A percentile compares a stretch with the other conserved stretches of the same genome.
Conservation (phyloP, 23 red algal genomes). For the Gracilaria domingensis region DNA sequence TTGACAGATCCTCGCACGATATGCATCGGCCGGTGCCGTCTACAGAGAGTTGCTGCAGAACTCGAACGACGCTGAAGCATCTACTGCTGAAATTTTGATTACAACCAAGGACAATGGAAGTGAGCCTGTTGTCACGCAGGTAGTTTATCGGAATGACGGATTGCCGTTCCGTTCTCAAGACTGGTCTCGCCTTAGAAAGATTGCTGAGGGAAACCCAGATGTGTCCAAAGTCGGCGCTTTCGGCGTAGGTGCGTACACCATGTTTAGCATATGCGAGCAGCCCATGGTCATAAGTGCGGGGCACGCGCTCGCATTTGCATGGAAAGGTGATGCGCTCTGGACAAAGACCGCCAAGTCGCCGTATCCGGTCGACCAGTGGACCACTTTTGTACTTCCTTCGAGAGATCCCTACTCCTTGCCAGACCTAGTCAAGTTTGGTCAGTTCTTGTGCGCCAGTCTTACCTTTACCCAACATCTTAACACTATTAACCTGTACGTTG, state of each 20-base stretch:
- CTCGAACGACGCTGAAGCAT: conserved; percentile 76
- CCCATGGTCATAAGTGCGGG: conserved; percentile 65
- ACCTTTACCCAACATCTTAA: conserved; percentile 70
- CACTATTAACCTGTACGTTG: conserved; percentile 43
- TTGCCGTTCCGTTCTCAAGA: conserved; percentile 65
- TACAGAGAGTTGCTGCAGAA: conserved; percentile 88
- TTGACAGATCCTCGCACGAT: conserved; percentile 68
- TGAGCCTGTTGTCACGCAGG: conserved; percentile 46
- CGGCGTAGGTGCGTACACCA: conserved; percentile 73
- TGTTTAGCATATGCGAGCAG: conserved; percentile 78
- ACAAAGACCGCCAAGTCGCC: conserved; percentile 34
- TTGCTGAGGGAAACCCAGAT: conserved; percentile 83
- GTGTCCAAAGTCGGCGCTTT: conserved; percentile 70
- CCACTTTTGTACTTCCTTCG: conserved; percentile 70
- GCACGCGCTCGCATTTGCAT: conserved; percentile 53
- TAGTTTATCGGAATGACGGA: conserved; percentile 77
- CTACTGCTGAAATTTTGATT: conserved; percentile 56
- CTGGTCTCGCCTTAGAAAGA: conserved; percentile 67
- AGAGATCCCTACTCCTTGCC: conserved; percentile 75
- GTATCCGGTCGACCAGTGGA: conserved; percentile 47
- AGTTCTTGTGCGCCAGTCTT: conserved; percentile 64
- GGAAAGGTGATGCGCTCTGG: conserved; percentile 68
- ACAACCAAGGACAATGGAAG: conserved; percentile 13
- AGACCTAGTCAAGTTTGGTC: conserved; percentile 48
- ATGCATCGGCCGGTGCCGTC: conserved; percentile 57